A percentile compares a stretch with the other conserved stretches of the same genome.
phyloP scores from a whole-genome alignment of 179 eudicot genomes.

The Beta lomatogona region DNA sequence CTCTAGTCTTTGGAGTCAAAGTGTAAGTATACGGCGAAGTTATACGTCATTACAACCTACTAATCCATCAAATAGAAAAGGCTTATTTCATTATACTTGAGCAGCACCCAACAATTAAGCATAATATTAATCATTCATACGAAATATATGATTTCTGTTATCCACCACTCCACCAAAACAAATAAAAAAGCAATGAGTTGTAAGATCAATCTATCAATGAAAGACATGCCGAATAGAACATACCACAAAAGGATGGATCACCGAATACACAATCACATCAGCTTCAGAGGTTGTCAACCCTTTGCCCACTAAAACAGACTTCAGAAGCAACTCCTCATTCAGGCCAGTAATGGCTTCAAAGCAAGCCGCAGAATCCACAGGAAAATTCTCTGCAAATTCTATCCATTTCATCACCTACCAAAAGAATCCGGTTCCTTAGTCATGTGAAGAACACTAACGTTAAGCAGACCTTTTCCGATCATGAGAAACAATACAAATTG shows the following conservation, averaged over 20 bases:
- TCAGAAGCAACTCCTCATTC: conserved; percentile 56
- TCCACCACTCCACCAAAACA: background rate
- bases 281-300: conserved; percentile 57
- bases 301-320: conserved; percentile 63
- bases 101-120: background rate
- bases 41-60: background rate
- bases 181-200: background rate
- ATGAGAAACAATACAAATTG: background rate
- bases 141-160: background rate
- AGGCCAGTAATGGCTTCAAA: conserved; percentile 46
- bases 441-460: background rate
- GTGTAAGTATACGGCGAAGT: background rate
- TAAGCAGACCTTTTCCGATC: background rate
- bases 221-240: conserved; percentile 14
- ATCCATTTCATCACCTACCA: conserved; percentile 73
- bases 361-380: conserved; percentile 47
- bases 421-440: conserved; percentile 2
- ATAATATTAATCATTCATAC: background rate
- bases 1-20: no score
- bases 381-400: conserved; percentile 56
- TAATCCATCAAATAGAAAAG: background rate
- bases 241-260: conserved; percentile 68
- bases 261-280: conserved; percentile 63
- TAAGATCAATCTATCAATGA: background rate
- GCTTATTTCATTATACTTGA: background rate